Evolutionary conservation across 2,329 filamentous ascomycete genomes (phyloP).

Genomic region (Didymella exigua): DNA sequence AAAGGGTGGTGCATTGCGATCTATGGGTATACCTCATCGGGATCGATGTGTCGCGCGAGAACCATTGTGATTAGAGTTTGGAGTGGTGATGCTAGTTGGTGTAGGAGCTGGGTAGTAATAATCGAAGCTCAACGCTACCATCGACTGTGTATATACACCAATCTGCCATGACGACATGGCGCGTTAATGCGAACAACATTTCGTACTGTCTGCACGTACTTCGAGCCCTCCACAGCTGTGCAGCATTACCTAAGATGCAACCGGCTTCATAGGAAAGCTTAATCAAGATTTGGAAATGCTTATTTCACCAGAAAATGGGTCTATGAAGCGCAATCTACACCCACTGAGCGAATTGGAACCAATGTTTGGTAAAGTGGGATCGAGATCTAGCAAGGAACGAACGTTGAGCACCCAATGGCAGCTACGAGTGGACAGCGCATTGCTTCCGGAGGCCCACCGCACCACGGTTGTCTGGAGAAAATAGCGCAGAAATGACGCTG

Average conservation of each 20-base stretch:
- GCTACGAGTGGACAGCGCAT: neutral
- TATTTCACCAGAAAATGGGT: constrained; percentile 20
- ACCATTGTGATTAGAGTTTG: constrained; percentile 48
- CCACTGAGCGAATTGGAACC: neutral
- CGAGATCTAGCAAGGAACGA: neutral
- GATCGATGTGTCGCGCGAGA: constrained; percentile 59
- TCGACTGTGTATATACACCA: constrained; percentile 8
- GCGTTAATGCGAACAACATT: neutral
- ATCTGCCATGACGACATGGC: constrained; percentile 12
- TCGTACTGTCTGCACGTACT: neutral
- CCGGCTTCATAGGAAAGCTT: constrained; percentile 30
- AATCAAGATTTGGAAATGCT: constrained; percentile 38
- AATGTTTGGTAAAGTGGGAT: neutral
- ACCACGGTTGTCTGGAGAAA: constrained; percentile 7
- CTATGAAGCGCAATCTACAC: constrained; percentile 4
- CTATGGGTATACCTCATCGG: constrained; percentile 46
- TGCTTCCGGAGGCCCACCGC: constrained; percentile 9
- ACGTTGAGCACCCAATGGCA: neutral
- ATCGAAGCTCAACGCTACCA: neutral
- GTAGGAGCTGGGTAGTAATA: neutral
- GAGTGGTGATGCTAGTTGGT: neutral
- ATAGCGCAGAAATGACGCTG: constrained; percentile 16
- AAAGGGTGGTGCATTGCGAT: neutral
- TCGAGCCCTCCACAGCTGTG: constrained; percentile 9
- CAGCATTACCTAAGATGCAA: constrained; percentile 7